phyloP scores from a whole-genome alignment of 1,284 basidiomycete species.

The Ceratobasidium sp. region DNA sequence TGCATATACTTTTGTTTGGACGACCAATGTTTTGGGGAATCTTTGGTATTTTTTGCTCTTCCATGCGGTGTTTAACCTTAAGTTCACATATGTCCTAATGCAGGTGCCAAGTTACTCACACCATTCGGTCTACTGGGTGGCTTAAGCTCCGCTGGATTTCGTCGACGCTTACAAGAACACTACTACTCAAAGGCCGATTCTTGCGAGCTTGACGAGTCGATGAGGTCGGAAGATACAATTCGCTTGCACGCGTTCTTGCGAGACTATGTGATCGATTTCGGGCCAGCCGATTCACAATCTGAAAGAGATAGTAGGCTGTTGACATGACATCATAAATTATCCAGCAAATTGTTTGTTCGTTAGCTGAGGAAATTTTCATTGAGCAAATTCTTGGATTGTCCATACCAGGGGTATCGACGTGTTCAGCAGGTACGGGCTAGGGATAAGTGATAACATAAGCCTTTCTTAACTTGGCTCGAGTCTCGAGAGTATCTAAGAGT shows the following conservation, averaged over 20 bases:
- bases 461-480: no score
- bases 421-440: no score
- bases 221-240: not conserved
- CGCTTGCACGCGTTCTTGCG: constrained; percentile 14
- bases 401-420: no score
- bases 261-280: constrained; percentile 28
- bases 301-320: no score
- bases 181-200: not conserved
- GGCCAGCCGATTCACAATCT: not conserved
- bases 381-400: no score
- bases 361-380: no score
- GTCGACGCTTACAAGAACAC: constrained; percentile 5
- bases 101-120: constrained; percentile 14
- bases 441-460: no score
- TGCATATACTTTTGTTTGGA: constrained; percentile 16
- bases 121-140: constrained; percentile 16
- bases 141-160: constrained; percentile 6
- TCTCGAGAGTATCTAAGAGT: no score
- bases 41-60: not conserved
- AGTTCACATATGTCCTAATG: not conserved
- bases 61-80: not conserved
- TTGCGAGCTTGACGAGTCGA: not conserved
- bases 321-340: no score
- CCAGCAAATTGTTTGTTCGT: no score
- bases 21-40: constrained; percentile 31